Base-by-base conservation (phyloP, 371 early-diverging fungal genomes). In the Apophysomyces elegans region DNA sequence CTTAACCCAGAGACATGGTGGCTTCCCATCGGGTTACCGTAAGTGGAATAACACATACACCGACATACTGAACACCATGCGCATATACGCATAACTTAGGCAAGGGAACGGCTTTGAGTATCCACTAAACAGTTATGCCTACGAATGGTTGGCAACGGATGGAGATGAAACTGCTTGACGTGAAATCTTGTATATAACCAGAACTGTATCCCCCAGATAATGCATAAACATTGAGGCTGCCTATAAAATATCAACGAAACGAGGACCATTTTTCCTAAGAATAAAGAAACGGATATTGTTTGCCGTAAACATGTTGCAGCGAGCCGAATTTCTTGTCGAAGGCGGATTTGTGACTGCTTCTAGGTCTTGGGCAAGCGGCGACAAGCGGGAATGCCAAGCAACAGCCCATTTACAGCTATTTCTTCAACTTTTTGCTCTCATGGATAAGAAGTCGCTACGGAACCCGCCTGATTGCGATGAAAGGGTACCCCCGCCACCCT, bases 1-100 rank as follows among this genome's bases (percentile, higher is more conserved):
- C 38, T 56, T 32, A 76, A 76, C 35, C 66, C 74, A 65, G 62
- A 71, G 61, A 68, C 72, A 26, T 91, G 90, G 88, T 76, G 92
- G 50, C 44, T 88, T 21, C 91, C 91, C 6, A 66, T 88, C 1
- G 75, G 76, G 7, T 65, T 75, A 43, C 79, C 79, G 86, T 86
- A 80, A 72, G 80, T 74, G 7, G 5, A 36, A 8, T 41, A 8
- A 8, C 13, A 11, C 41, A 11, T 41, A 41, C 41, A 41, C 41
- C 5, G 41, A 41, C 13, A 13, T 26, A 26, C 2, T 26, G 32
- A 26, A 26, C 32, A 26, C 32, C 32, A 5, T 41, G 41, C 5
- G 41, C 32, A 36, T 26, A 38, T 4, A 6, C 14, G 14, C 39
- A 50, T 37, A 26, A 46, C 59, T 26, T 67, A 84, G 81, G 1